A percentile compares a stretch with the other conserved stretches of the same genome.
These are phyloP conservation scores for Colletotrichum sojae DNA, from an alignment of 2,329 filamentous ascomycete genomes.

Conservation along the genomic window DNA sequence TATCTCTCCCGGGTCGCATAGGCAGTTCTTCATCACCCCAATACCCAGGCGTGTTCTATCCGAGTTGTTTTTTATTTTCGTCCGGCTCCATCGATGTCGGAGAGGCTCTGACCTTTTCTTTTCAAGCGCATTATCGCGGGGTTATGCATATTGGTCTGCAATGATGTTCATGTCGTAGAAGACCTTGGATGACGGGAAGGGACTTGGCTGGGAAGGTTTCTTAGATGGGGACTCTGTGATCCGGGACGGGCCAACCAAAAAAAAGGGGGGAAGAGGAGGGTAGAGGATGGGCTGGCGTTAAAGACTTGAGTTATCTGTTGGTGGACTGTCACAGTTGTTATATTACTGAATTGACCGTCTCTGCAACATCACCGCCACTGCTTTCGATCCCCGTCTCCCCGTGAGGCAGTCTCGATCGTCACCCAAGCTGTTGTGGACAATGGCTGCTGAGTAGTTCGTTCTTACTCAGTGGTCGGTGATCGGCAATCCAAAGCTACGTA, in stretches of 20 bases:
- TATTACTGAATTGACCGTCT: conserved; percentile 30
- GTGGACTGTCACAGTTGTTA: conserved; percentile 34
- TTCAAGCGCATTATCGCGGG: conserved; percentile 4
- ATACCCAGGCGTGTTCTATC: conserved; percentile 40
- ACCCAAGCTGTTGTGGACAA: not conserved
- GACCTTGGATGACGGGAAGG: conserved; percentile 1
- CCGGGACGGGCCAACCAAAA: conserved; percentile 15
- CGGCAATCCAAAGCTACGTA: conserved; percentile 18
- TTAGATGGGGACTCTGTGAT: conserved; percentile 35
- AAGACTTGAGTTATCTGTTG: fast-evolving
- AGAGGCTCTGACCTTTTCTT: not conserved
- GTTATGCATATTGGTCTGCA: conserved; percentile 29
- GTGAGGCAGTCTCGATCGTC: conserved; percentile 22
- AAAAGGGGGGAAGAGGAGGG: not conserved
- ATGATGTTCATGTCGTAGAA: conserved; percentile 25
- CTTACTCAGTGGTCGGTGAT: conserved; percentile 26
- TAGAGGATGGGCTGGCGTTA: not conserved
- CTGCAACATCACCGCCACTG: conserved; percentile 1
- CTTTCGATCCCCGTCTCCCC: conserved; percentile 24
- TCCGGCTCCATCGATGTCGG: conserved; percentile 4
- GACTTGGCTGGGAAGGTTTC: conserved; percentile 22
- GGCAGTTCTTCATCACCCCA: conserved; percentile 14
- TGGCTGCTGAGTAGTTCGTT: conserved; percentile 9
- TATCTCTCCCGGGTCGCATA: conserved; percentile 59
- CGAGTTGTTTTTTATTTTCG: conserved; percentile 10